A percentile compares a stretch with the other conserved stretches of the same genome.
Evolutionary conservation across 1,139 yeast genomes (phyloP).

Genomic region (Yamadazyma epiphylla): DNA sequence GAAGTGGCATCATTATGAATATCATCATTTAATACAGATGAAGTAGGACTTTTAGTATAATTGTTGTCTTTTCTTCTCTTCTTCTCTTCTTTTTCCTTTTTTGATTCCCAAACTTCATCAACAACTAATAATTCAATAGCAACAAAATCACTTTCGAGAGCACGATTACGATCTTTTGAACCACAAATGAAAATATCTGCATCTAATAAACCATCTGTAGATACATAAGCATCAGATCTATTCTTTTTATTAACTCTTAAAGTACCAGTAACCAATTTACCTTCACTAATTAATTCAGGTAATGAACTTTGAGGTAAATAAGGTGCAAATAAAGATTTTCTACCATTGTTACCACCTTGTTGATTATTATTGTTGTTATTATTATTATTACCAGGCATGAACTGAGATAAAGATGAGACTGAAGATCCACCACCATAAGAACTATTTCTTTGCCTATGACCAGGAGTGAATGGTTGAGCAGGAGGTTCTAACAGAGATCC

Average conservation of each 20-base stretch:
- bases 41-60: constrained; percentile 26
- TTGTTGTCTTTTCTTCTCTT: constrained; percentile 82
- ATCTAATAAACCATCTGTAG: constrained; percentile 91
- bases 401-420: constrained; percentile 53
- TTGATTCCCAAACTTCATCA: constrained; percentile 96
- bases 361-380: constrained; percentile 13
- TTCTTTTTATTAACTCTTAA: constrained; percentile 92
- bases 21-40: constrained; percentile 51
- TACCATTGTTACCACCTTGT: constrained; percentile 32
- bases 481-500: constrained; percentile 42
- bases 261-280: constrained; percentile 87
- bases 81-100: constrained; percentile 94
- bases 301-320: constrained; percentile 90
- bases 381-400: constrained; percentile 26
- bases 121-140: constrained; percentile 93
- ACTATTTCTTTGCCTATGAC: constrained; percentile 66
- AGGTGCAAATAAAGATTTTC: constrained; percentile 93
- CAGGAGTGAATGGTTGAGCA: constrained; percentile 62
- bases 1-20: constrained; percentile 70
- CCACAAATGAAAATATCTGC: constrained; percentile 98
- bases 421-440: constrained; percentile 64
- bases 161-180: constrained; percentile 97
- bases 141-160: constrained; percentile 92
- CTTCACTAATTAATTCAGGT: constrained; percentile 86
- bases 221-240: constrained; percentile 94